phyloP scores from a whole-genome alignment of 768 basidiomycete genomes.

The Auriscalpium vulgare region DNA sequence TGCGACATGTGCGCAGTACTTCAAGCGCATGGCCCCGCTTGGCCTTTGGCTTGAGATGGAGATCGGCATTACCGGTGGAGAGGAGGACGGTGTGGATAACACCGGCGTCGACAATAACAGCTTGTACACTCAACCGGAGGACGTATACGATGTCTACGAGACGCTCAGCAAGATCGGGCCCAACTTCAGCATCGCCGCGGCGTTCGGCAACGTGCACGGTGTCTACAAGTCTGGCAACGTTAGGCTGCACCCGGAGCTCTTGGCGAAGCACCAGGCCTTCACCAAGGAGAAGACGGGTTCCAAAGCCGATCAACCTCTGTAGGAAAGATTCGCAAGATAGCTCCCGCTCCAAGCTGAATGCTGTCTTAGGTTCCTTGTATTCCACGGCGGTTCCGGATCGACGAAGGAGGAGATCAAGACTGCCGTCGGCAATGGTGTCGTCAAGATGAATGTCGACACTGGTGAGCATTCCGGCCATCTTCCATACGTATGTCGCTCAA shows the following conservation, averaged over 20 bases:
- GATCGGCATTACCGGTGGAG: conserved; percentile 99
- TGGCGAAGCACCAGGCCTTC: conserved; percentile 84
- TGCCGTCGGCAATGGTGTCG: conserved; percentile 86
- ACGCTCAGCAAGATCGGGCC: conserved; percentile 80
- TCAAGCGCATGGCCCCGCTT: conserved; percentile 87
- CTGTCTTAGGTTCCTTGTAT: conserved; percentile 79
- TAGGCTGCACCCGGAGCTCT: conserved; percentile 81
- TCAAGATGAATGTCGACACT: conserved; percentile 99
- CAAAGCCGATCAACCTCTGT: conserved; percentile 73
- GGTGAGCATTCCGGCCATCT: conserved; percentile 24
- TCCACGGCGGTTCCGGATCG: conserved; percentile 99
- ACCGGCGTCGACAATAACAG: conserved; percentile 86
- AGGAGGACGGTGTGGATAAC: conserved; percentile 99
- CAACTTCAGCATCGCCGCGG: conserved; percentile 97
- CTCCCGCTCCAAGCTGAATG: neutral
- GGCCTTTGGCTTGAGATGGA: conserved; percentile 99
- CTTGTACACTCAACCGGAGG: conserved; percentile 96
- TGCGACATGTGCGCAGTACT: conserved; percentile 87
- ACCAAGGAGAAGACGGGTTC: conserved; percentile 60
- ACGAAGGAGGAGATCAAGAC: conserved; percentile 91
- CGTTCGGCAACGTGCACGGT: conserved; percentile 98
- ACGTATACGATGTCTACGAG: conserved; percentile 85
- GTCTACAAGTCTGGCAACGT: conserved; percentile 99
- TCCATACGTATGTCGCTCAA: conserved; percentile 2
- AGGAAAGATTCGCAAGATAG: conserved; percentile 22